Evolutionary conservation across 441 rosid genomes (phyloP).

Genomic region (Adansonia grandidieri): DNA sequence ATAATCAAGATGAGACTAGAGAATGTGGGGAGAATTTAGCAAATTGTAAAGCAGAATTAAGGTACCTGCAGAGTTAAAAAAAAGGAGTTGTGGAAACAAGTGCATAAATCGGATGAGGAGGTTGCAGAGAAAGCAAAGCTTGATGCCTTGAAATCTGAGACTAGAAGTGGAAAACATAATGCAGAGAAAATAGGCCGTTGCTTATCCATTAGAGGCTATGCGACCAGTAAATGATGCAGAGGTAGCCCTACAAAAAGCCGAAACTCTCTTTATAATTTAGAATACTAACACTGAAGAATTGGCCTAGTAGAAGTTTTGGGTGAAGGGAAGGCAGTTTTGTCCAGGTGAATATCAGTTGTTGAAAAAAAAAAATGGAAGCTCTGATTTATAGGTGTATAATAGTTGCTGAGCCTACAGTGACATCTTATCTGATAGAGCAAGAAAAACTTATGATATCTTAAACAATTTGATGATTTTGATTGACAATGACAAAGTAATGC

Average conservation of each 20-base stretch:
- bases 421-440: conserved; percentile 47
- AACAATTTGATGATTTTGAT: conserved; percentile 51
- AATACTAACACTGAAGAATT: conserved; percentile 37
- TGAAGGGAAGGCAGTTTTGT: conserved; percentile 39
- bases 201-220: conserved; percentile 81
- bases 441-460: conserved; percentile 50
- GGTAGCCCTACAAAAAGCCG: conserved; percentile 75
- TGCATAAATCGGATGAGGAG: conserved; percentile 60
- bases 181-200: conserved; percentile 90
- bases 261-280: conserved; percentile 55
- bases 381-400: conserved; percentile 46
- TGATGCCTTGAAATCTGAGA: conserved; percentile 80
- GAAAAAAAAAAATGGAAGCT: conserved; percentile 48
- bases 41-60: conserved; percentile 62
- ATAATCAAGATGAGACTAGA: conserved; percentile 57
- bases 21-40: conserved; percentile 62
- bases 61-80: conserved; percentile 53
- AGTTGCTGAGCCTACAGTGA: conserved; percentile 44
- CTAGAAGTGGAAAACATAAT: conserved; percentile 82
- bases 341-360: conserved; percentile 45
- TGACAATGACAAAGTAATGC: conserved; percentile 64
- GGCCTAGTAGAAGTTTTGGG: conserved; percentile 45
- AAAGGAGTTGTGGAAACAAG: conserved; percentile 73
- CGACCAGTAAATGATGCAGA: conserved; percentile 74
- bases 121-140: conserved; percentile 71